These are phyloP conservation scores for Miscanthus lutarioriparius DNA, from an alignment of 176 grass and related monocot species.

Conservation along the genomic window DNA sequence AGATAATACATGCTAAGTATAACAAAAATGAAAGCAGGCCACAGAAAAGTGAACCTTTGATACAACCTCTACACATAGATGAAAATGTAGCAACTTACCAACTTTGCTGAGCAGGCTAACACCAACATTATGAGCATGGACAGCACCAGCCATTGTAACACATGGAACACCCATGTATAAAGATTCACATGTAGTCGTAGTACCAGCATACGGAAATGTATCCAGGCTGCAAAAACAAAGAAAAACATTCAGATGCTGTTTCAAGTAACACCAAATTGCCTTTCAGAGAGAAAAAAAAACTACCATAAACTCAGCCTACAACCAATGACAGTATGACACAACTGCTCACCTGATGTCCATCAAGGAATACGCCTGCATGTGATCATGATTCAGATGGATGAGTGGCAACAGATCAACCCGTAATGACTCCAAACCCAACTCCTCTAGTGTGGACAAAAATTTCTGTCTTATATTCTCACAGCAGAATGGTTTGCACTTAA, in stretches of 20 bases:
- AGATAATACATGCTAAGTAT: neutral
- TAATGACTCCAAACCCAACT: slow-evolving; percentile 79
- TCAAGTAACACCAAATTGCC: neutral
- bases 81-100: slow-evolving; percentile 49
- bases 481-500: slow-evolving; percentile 97
- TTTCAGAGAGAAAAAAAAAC: neutral
- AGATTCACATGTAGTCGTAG: slow-evolving; percentile 96
- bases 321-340: neutral
- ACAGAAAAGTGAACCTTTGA: neutral
- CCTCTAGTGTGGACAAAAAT: slow-evolving; percentile 85
- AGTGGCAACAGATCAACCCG: slow-evolving; percentile 92
- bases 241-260: slow-evolving; percentile 23
- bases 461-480: slow-evolving; percentile 86
- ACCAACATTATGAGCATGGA: slow-evolving; percentile 99
- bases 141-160: slow-evolving; percentile 96
- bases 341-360: slow-evolving; percentile 91
- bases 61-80: slow-evolving; percentile 12
- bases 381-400: slow-evolving; percentile 98
- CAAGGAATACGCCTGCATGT: slow-evolving; percentile 99
- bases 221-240: slow-evolving; percentile 68
- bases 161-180: slow-evolving; percentile 99
- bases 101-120: slow-evolving; percentile 93
- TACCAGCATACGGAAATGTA: slow-evolving; percentile 98
- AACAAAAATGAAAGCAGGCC: neutral
- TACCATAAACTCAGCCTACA: neutral